Conservation (phyloP, 305 asterid genomes). For the Fraxinus dipetala region DNA sequence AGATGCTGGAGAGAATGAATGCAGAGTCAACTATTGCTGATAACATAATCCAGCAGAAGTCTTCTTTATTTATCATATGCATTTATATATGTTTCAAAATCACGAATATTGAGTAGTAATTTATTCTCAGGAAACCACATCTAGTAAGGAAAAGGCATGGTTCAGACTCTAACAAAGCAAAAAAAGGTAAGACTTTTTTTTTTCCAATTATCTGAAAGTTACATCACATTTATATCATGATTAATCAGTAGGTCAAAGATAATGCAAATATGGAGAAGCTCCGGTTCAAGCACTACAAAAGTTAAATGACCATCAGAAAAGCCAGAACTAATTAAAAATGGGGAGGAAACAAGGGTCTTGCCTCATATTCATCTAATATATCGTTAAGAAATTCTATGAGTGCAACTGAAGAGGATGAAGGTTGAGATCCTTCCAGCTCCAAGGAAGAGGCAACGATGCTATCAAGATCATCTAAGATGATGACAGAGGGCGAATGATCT, state of each 20-base stretch:
- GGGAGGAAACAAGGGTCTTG: constrained; percentile 26
- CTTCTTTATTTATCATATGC: not conserved
- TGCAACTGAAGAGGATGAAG: constrained; percentile 58
- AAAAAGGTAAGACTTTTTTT: not conserved
- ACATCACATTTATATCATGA: not conserved
- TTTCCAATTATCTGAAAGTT: constrained; percentile 1
- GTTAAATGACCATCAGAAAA: constrained; percentile 19
- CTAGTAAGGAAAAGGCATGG: not conserved
- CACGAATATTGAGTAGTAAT: not conserved
- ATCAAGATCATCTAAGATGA: constrained; percentile 93
- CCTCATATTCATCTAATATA: constrained; percentile 88
- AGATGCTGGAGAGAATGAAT: not conserved
- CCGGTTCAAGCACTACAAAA: constrained; percentile 18
- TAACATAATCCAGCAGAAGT: not conserved
- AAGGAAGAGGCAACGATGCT: constrained; percentile 71
- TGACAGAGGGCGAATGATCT: constrained; percentile 85
- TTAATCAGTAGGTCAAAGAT: constrained; percentile 2
- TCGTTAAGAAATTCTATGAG: constrained; percentile 70
- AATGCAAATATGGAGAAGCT: not conserved
- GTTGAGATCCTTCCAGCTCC: constrained; percentile 76
- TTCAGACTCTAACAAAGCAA: not conserved
- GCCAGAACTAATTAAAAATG: constrained; percentile 1
- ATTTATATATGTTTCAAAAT: not conserved
- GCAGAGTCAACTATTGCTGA: not conserved
- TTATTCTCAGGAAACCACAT: not conserved